These are phyloP conservation scores for Skeletonema costatum DNA, from an alignment of 108 stramenopile genomes.

Conservation along the genomic window DNA sequence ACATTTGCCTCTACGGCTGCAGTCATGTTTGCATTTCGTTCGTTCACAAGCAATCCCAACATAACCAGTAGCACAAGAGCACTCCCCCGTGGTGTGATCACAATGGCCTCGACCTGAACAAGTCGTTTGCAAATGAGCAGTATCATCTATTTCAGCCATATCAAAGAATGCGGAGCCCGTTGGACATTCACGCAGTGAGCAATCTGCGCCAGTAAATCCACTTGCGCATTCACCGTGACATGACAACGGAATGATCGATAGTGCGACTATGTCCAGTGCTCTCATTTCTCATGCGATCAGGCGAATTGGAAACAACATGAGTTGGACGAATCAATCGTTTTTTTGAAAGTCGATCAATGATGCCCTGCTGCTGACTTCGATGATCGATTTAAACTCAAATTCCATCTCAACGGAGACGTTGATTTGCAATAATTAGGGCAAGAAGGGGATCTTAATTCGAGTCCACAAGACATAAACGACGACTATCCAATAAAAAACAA, in stretches of 20 bases:
- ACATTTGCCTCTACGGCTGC: slow-evolving; percentile 31
- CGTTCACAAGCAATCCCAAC: slow-evolving; percentile 68
- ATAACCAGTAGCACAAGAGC: slow-evolving; percentile 55
- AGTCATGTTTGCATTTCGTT: slow-evolving; percentile 38
- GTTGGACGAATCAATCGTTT: too few relatives aligned
- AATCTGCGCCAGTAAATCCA: slow-evolving; percentile 51
- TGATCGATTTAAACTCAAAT: not conserved
- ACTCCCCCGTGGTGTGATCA: slow-evolving; percentile 44
- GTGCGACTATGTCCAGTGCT: not conserved
- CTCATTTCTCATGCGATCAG: not conserved
- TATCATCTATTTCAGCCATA: slow-evolving; percentile 25
- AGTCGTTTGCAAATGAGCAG: slow-evolving; percentile 54
- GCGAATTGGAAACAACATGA: too few relatives aligned
- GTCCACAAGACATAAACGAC: slow-evolving; percentile 47
- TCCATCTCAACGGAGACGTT: not conserved
- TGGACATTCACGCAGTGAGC: slow-evolving; percentile 46
- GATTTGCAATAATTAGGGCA: slow-evolving; percentile 8
- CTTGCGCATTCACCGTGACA: slow-evolving; percentile 35
- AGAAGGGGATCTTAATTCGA: slow-evolving; percentile 44
- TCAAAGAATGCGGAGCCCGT: slow-evolving; percentile 46
- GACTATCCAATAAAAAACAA: slow-evolving; percentile 42
- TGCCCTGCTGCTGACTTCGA: not conserved
- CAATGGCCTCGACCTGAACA: slow-evolving; percentile 67
- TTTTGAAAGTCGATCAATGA: not conserved
- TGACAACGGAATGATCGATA: not conserved